A percentile compares a stretch with the other conserved stretches of the same genome.
Evolutionary conservation across 108 stramenopile genomes (phyloP).

Genomic region (Skeletonema tropicum): DNA sequence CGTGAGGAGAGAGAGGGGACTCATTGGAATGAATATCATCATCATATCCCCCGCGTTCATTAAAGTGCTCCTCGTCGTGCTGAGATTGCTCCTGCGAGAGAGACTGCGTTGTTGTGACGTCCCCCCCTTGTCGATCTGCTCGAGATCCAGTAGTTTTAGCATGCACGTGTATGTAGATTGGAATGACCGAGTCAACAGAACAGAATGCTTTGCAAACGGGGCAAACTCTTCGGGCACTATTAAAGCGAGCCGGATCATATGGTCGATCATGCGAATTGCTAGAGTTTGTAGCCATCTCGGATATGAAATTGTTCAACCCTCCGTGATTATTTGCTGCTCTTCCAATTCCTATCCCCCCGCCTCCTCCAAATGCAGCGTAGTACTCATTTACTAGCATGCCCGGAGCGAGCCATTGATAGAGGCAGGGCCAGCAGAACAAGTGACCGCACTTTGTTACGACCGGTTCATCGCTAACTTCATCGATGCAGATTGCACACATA

Average conservation of each 20-base stretch:
- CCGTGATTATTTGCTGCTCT: neutral
- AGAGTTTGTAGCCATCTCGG: conserved; percentile 17
- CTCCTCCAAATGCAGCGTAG: conserved; percentile 30
- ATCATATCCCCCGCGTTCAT: neutral
- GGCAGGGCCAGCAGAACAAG: conserved; percentile 77
- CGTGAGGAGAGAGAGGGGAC: neutral
- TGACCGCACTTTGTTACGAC: conserved; percentile 80
- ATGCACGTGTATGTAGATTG: conserved; percentile 74
- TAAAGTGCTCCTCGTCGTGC: neutral
- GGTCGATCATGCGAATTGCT: conserved; percentile 19
- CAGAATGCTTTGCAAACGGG: conserved; percentile 85
- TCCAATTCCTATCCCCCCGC: neutral
- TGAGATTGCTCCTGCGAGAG: neutral
- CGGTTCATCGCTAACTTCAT: conserved; percentile 57
- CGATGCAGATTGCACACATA: conserved; percentile 74
- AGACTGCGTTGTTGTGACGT: conserved; percentile 9
- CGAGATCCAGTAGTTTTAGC: neutral
- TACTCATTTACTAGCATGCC: conserved; percentile 40
- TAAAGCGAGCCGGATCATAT: conserved; percentile 15
- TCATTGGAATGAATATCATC: neutral
- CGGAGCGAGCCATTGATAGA: conserved; percentile 56
- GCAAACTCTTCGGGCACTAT: conserved; percentile 62
- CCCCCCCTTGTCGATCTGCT: conserved; percentile 3
- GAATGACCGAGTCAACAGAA: conserved; percentile 71
- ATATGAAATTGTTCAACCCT: neutral